Percentiles rank a stretch among this genome's conserved stretches.
Conservation (phyloP, 2,329 filamentous ascomycete genomes). For the Talaromyces sp. region DNA sequence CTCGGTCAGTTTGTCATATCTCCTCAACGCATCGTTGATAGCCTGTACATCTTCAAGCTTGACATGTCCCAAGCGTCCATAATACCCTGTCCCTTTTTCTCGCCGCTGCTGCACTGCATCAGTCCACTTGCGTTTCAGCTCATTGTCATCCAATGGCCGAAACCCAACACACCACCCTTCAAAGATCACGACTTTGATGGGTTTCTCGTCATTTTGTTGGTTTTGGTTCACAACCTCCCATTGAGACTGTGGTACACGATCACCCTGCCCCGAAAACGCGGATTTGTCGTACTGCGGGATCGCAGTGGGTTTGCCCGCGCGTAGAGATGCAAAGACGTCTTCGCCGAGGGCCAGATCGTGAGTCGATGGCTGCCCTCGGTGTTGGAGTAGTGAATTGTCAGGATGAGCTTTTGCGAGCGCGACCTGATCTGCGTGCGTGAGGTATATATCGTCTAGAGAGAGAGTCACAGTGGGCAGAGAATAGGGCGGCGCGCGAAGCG, state of each 20-base stretch:
- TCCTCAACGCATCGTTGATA: slow-evolving; percentile 55
- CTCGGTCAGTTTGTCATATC: slow-evolving; percentile 58
- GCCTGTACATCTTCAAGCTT: slow-evolving; percentile 53
- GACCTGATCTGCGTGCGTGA: slow-evolving; percentile 64
- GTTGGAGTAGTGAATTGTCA: slow-evolving; percentile 70
- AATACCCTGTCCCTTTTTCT: slow-evolving; percentile 45
- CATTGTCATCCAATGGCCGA: slow-evolving; percentile 55
- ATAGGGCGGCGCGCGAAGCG: slow-evolving; percentile 55
- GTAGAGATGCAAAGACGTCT: slow-evolving; percentile 59
- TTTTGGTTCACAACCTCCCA: slow-evolving; percentile 55
- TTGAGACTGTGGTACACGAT: slow-evolving; percentile 58
- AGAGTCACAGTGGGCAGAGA: slow-evolving; percentile 64
- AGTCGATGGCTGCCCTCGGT: slow-evolving; percentile 77
- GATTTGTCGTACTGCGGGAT: slow-evolving; percentile 84
- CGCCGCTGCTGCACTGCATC: slow-evolving; percentile 42
- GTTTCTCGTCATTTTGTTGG: slow-evolving; percentile 31
- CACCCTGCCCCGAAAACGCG: slow-evolving; percentile 68
- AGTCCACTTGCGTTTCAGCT: slow-evolving; percentile 52
- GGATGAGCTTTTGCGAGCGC: slow-evolving; percentile 62
- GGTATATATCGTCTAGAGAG: slow-evolving; percentile 88
- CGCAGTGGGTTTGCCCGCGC: slow-evolving; percentile 46
- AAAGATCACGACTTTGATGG: slow-evolving; percentile 65
- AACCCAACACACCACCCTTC: slow-evolving; percentile 94
- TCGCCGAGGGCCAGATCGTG: slow-evolving; percentile 68
- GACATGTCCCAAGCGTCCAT: slow-evolving; percentile 51